A percentile compares a stretch with the other conserved stretches of the same genome.
Evolutionary conservation across 805 yeast species (phyloP).

Genomic region (Wickerhamomyces kurtzmanii): DNA sequence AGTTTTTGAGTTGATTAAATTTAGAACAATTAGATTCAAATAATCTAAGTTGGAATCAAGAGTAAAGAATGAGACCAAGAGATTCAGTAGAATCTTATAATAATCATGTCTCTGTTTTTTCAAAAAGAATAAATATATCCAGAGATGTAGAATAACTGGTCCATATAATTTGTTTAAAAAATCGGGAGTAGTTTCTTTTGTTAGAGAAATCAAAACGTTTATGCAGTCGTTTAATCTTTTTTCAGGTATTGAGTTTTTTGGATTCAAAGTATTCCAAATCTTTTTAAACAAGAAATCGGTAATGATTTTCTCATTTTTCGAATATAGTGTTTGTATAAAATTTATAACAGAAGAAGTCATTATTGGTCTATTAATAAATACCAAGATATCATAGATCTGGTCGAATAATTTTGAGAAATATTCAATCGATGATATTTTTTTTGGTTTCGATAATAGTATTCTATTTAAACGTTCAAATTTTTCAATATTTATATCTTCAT

Average conservation of each 20-base stretch:
- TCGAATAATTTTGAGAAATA: conserved; percentile 52
- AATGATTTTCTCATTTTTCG: conserved; percentile 36
- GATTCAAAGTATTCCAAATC: conserved; percentile 37
- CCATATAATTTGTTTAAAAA: conserved; percentile 22
- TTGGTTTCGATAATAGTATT: conserved; percentile 57
- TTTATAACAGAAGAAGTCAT: conserved; percentile 47
- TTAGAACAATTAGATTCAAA: conserved; percentile 17
- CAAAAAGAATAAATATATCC: conserved; percentile 26
- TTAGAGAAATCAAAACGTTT: conserved; percentile 55
- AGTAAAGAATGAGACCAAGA: conserved; percentile 22
- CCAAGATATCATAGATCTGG: conserved; percentile 54
- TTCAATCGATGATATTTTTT: conserved; percentile 26
- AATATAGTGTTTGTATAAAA: conserved; percentile 41
- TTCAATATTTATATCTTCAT: conserved; percentile 55
- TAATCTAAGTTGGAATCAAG: conserved; percentile 17
- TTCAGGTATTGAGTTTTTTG: conserved; percentile 23
- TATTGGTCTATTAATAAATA: conserved; percentile 50
- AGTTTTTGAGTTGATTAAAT: conserved; percentile 21
- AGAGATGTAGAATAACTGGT: conserved; percentile 20
- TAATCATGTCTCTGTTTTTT: conserved; percentile 19
- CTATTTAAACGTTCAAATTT: conserved; percentile 60
- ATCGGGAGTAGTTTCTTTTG: conserved; percentile 31
- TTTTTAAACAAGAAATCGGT: conserved; percentile 48
- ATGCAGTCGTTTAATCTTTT: conserved; percentile 48
- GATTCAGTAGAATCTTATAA: conserved; percentile 19